These are phyloP conservation scores for Oxyria digyna DNA, from an alignment of 148 eudicot species.

Conservation along the genomic window DNA sequence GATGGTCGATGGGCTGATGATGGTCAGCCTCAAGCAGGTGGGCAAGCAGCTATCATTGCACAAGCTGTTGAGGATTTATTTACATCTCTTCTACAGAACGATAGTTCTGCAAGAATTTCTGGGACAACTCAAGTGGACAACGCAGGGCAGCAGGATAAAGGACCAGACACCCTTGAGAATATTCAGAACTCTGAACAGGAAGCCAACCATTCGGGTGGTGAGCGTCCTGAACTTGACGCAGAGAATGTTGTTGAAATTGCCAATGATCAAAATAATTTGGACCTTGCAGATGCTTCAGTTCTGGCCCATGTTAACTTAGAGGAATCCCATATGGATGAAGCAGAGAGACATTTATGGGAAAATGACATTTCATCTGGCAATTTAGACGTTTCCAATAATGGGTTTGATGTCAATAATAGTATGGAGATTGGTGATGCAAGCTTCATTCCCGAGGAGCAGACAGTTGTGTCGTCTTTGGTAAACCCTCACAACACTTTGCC, in stretches of 20 bases:
- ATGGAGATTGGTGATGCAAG: slow-evolving; percentile 54
- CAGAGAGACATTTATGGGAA: slow-evolving; percentile 17
- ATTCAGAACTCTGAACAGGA: not conserved
- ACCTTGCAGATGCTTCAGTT: slow-evolving; percentile 22
- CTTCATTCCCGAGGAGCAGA: slow-evolving; percentile 26
- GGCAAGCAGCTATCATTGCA: slow-evolving; percentile 74
- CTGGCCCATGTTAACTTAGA: slow-evolving; percentile 19
- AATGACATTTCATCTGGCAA: slow-evolving; percentile 27
- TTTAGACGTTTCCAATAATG: slow-evolving; percentile 11
- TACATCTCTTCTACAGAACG: slow-evolving; percentile 41
- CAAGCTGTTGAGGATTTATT: slow-evolving; percentile 79
- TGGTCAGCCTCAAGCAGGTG: slow-evolving; percentile 92
- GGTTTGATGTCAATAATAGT: slow-evolving; percentile 20
- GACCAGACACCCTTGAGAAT: slow-evolving; percentile 19
- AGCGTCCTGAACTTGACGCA: slow-evolving; percentile 23
- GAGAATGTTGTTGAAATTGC: slow-evolving; percentile 28
- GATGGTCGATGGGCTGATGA: slow-evolving; percentile 99
- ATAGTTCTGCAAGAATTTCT: slow-evolving; percentile 24
- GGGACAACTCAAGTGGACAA: slow-evolving; percentile 32
- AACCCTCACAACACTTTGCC: slow-evolving; percentile 14
- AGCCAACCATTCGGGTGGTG: slow-evolving; percentile 17
- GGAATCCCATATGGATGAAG: slow-evolving; percentile 21
- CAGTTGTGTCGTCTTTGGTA: slow-evolving; percentile 14
- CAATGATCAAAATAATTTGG: slow-evolving; percentile 18
- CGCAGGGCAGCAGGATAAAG: slow-evolving; percentile 22